Percentiles rank a stretch among this genome's conserved stretches.
Evolutionary conservation across 495 filamentous ascomycete species (phyloP).

Genomic region (Friedmanniomyces simplex): DNA sequence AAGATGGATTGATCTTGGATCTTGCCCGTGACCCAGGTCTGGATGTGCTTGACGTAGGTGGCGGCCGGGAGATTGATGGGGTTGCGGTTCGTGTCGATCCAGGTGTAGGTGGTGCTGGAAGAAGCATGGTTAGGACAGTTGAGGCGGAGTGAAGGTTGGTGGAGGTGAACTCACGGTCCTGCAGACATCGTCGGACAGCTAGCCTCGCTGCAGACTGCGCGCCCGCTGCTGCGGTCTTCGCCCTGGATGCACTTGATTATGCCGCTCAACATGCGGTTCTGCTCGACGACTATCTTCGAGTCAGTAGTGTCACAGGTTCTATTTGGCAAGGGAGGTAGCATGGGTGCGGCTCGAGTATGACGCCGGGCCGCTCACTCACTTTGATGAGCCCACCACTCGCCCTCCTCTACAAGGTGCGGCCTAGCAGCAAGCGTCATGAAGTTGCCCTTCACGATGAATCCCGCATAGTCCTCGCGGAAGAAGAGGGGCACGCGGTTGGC

Average conservation of each 20-base stretch:
- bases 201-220: slow-evolving; percentile 67
- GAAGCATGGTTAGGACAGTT: not conserved
- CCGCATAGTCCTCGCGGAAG: slow-evolving; percentile 70
- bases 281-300: slow-evolving; percentile 62
- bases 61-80: slow-evolving; percentile 38
- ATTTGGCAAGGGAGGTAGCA: not conserved
- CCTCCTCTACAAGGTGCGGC: slow-evolving; percentile 78
- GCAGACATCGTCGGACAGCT: slow-evolving; percentile 88
- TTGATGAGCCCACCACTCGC: slow-evolving; percentile 92
- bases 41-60: slow-evolving; percentile 84
- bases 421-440: slow-evolving; percentile 89
- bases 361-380: slow-evolving; percentile 41
- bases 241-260: slow-evolving; percentile 76
- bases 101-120: slow-evolving; percentile 80
- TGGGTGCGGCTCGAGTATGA: not conserved
- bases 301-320: slow-evolving; percentile 12
- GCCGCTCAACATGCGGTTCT: slow-evolving; percentile 74
- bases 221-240: slow-evolving; percentile 57
- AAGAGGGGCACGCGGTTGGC: slow-evolving; percentile 51
- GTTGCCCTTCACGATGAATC: slow-evolving; percentile 86
- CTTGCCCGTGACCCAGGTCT: slow-evolving; percentile 86
- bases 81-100: slow-evolving; percentile 59
- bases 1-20: slow-evolving; percentile 79
- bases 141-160: slow-evolving; percentile 43
- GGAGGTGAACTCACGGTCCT: slow-evolving; percentile 73